A percentile compares a stretch with the other conserved stretches of the same genome.
Conservation (phyloP, 1,284 basidiomycete genomes). For the Sphagnurus paluster region DNA sequence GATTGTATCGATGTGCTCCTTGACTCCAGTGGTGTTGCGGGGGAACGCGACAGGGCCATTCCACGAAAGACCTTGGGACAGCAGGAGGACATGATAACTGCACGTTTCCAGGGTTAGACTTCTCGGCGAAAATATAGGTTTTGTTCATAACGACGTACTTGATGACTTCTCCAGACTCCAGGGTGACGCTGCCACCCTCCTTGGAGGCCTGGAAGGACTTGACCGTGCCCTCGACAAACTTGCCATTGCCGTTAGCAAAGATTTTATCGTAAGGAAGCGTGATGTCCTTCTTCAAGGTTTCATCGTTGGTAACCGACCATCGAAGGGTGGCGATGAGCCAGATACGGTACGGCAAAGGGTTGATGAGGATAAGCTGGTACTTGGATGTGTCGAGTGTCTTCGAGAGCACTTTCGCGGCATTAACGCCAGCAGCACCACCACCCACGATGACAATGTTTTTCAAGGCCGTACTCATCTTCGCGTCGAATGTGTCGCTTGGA, state of each 20-base stretch:
- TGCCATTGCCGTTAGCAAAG: conserved; percentile 47
- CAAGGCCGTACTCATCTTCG: conserved; percentile 15
- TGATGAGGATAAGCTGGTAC: conserved; percentile 41
- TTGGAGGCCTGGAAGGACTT: conserved; percentile 35
- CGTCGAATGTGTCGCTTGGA: too few relatives aligned
- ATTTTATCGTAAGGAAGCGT: conserved; percentile 49
- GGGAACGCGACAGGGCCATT: conserved; percentile 48
- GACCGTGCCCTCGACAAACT: conserved; percentile 46
- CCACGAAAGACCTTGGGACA: conserved; percentile 59
- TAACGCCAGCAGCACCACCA: conserved; percentile 36
- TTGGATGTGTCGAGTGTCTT: conserved; percentile 34
- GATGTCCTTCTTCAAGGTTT: conserved; percentile 36
- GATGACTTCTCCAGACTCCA: conserved; percentile 47
- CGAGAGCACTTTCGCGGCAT: conserved; percentile 31
- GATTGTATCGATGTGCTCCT: conserved; percentile 40
- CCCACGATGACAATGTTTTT: conserved; percentile 42
- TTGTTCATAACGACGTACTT: conserved; percentile 16
- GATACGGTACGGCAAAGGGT: conserved; percentile 37
- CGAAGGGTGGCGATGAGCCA: conserved; percentile 30
- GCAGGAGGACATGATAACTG: conserved; percentile 50
- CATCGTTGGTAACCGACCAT: conserved; percentile 24
- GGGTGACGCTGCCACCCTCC: conserved; percentile 47
- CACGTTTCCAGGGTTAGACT: background rate
- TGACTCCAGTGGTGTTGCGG: conserved; percentile 33
- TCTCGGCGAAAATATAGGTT: background rate